Conservation (phyloP, 495 filamentous ascomycete species). For the Penicillium riverlandense region DNA sequence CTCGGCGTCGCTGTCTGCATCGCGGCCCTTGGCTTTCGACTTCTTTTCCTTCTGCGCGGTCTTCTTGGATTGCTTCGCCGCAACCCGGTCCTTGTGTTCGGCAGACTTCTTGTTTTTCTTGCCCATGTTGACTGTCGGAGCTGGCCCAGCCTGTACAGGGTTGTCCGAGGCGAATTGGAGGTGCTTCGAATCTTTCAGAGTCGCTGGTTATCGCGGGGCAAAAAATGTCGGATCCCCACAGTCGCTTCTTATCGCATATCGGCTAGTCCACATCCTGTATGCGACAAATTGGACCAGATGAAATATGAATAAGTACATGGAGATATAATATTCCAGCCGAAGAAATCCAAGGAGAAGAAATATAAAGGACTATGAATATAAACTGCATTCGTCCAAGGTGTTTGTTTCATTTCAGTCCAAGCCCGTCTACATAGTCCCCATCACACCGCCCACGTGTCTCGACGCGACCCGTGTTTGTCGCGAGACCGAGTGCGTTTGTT, state of each 20-base stretch:
- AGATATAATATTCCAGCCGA: no score
- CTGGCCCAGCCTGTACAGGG: background rate
- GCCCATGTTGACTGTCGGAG: conserved; percentile 25
- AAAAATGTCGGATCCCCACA: conserved; percentile 19
- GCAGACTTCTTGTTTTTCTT: conserved; percentile 50
- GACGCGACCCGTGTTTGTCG: conserved; percentile 8
- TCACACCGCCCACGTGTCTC: conserved; percentile 20
- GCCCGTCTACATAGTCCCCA: no score
- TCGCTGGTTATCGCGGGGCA: conserved; percentile 13
- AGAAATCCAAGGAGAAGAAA: no score
- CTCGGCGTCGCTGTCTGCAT: conserved; percentile 74
- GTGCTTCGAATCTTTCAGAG: background rate
- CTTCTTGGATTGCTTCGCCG: conserved; percentile 53
- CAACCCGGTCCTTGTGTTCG: conserved; percentile 48
- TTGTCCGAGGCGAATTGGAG: background rate
- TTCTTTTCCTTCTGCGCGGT: conserved; percentile 70
- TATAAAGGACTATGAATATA: no score
- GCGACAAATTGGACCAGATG: no score
- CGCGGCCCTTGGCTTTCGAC: conserved; percentile 48
- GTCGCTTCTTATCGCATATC: background rate
- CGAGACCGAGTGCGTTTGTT: no score
- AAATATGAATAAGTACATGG: no score
- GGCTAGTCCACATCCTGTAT: no score
- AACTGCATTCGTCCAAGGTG: no score
- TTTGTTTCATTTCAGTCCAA: no score